Conservation (phyloP, 2,329 filamentous ascomycete genomes). For the Ophiocordyceps sinensis region DNA sequence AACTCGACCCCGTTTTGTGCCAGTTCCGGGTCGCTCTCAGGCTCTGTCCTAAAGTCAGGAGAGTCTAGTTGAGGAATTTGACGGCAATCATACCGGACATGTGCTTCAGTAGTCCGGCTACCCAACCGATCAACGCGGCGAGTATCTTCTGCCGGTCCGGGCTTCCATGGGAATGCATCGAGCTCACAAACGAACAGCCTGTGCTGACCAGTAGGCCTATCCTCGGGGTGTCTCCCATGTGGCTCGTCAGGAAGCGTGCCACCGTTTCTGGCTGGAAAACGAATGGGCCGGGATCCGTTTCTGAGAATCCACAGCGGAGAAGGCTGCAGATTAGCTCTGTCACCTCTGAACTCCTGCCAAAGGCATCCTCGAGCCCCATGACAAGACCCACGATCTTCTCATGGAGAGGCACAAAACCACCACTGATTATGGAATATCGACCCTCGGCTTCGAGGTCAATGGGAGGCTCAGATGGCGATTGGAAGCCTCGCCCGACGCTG, state of each 20-base stretch:
- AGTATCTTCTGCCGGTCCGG: constrained; percentile 32
- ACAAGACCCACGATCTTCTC: constrained; percentile 31
- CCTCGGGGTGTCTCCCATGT: constrained; percentile 45
- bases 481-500: constrained; percentile 57
- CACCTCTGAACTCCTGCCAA: constrained; percentile 49
- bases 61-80: constrained; percentile 4
- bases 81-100: constrained; percentile 33
- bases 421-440: constrained; percentile 1
- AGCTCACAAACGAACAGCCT: constrained; percentile 55
- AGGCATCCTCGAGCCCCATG: constrained; percentile 31
- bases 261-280: constrained; percentile 54
- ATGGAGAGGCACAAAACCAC: constrained; percentile 22
- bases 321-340: constrained; percentile 59
- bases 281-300: constrained; percentile 60
- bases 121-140: constrained; percentile 42
- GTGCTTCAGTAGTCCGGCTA: constrained; percentile 44
- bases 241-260: constrained; percentile 49
- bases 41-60: constrained; percentile 21
- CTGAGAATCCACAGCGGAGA: constrained; percentile 60
- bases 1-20: constrained; percentile 64
- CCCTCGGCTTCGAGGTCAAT: constrained; percentile 49
- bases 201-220: constrained; percentile 57
- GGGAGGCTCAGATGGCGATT: constrained; percentile 50
- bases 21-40: constrained; percentile 59
- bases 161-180: constrained; percentile 31